Evolutionary conservation across 75 land plant species (phyloP), one percentile per base, ranked within the genome.

Genomic region (Azolla pinnata): DNA sequence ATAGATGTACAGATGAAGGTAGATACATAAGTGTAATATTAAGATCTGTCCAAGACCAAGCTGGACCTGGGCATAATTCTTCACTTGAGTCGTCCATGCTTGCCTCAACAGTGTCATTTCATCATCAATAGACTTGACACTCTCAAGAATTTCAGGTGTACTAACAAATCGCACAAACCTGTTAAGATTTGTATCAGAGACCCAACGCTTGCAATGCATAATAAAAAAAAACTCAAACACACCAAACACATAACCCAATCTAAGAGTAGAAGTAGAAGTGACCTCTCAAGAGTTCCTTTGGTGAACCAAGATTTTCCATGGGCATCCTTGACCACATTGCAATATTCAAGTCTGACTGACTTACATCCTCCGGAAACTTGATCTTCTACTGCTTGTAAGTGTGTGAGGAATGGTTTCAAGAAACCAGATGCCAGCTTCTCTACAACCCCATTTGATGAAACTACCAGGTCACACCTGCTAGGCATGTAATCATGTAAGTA

Each of bases 81-180:
- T n/a, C n/a, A n/a, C 26, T 52, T 63, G 65, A 28, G 54, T 53
- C 34, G 30, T 76, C 28, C 78, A 59, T 0, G 83, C 86, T 32
- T 72, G 74, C 72, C 82, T 86, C 62, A 86, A 52, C 44, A 82
- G 90, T 17, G 79, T 68, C 83, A 86, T 66, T 60, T 86, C 90
- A 32, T 74, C 83, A 57, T 83, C 87, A 49, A 76, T 67, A 38
- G 78, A 76, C 64, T 69, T 84, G 16, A 79, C 88, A 64, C 77
- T 31, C 34, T 88, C 93, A 55, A 88, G 31, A 8, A 88, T 67
- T 29, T 84, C 92, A 0, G 92, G 92, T 17, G 88, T 87, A 44
- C 80, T 87, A 33, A 87, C 92, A 74, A 87, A 87, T 42, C 85
- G 70, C 30, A 87, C 92, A 76, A 87, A 87, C 68, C 92, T 87